Evolutionary conservation across 192 early-diverging fungal species (phyloP).

Genomic region (Backusella psychrophila): DNA sequence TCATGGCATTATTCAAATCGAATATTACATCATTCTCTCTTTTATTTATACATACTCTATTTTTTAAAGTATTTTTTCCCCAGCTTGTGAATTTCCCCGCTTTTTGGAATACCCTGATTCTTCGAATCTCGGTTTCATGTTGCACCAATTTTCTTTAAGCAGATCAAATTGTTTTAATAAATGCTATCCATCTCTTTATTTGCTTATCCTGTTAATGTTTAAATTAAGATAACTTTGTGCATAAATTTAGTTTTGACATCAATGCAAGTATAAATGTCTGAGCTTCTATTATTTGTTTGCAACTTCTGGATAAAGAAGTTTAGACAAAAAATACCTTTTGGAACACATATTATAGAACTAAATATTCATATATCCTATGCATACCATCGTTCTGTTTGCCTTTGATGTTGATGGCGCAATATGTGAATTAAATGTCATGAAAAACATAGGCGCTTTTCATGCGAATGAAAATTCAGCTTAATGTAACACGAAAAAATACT

Average conservation of each 20-base stretch:
- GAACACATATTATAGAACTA: not conserved
- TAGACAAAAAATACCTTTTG: too few species aligned
- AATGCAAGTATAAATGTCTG: too few species aligned
- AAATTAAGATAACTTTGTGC: not conserved
- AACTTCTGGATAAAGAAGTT: too few species aligned
- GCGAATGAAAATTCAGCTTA: not conserved
- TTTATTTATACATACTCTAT: not conserved
- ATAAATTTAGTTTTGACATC: not conserved
- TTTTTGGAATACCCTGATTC: not conserved
- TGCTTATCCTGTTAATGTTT: too few species aligned
- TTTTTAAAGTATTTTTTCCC: not conserved
- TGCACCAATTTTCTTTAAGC: not conserved
- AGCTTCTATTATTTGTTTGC: too few species aligned
- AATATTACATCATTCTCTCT: not conserved
- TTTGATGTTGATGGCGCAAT: not conserved
- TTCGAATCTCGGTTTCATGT: not conserved
- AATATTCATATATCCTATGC: not conserved
- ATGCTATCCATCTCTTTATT: not conserved
- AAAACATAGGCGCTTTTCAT: not conserved
- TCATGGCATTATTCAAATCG: not conserved
- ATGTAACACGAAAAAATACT: not conserved
- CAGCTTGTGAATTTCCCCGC: not conserved
- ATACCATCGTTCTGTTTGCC: not conserved
- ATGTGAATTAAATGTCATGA: not conserved
- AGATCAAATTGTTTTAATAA: not conserved